A percentile compares a stretch with the other conserved stretches of the same genome.
Conservation (phyloP, 2,329 filamentous ascomycete species). For the Aspergillus bombycis region DNA sequence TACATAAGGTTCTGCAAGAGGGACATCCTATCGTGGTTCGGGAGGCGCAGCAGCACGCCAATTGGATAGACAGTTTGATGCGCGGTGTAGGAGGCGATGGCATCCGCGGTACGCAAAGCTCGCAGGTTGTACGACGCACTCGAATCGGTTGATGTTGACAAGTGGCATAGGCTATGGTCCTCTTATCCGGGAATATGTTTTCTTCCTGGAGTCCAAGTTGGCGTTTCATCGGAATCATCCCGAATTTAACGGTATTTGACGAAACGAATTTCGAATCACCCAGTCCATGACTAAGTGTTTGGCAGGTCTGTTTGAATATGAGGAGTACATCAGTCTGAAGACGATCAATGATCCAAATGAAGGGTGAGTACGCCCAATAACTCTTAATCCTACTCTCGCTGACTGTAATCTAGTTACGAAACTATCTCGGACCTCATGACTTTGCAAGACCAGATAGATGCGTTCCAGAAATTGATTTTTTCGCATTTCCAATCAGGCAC, state of each 20-base stretch:
- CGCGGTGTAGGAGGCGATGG: constrained; percentile 82
- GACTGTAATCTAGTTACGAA: constrained; percentile 62
- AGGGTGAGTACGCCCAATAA: constrained; percentile 59
- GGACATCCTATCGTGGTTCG: constrained; percentile 85
- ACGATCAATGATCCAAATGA: constrained; percentile 98
- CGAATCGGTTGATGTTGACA: constrained; percentile 15
- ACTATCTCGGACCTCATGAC: constrained; percentile 96
- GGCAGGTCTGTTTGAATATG: constrained; percentile 86
- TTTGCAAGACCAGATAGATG: constrained; percentile 96
- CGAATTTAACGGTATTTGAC: constrained; percentile 81
- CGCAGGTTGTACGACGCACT: not conserved
- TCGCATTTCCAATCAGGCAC: constrained; percentile 89
- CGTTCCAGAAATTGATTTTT: constrained; percentile 98
- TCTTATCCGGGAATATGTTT: constrained; percentile 94
- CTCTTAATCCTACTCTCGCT: constrained; percentile 17
- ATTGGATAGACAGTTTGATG: constrained; percentile 91
- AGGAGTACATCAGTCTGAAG: constrained; percentile 97
- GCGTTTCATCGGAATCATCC: constrained; percentile 96
- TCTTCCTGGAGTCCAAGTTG: constrained; percentile 90
- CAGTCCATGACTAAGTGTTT: constrained; percentile 6
- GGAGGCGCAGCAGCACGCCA: constrained; percentile 84
- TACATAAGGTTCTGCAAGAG: constrained; percentile 97
- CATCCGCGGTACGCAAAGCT: constrained; percentile 64
- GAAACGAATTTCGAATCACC: not conserved
- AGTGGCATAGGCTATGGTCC: constrained; percentile 70